Base-by-base conservation (phyloP, 2,329 filamentous ascomycete species). In the Fusarium poae region DNA sequence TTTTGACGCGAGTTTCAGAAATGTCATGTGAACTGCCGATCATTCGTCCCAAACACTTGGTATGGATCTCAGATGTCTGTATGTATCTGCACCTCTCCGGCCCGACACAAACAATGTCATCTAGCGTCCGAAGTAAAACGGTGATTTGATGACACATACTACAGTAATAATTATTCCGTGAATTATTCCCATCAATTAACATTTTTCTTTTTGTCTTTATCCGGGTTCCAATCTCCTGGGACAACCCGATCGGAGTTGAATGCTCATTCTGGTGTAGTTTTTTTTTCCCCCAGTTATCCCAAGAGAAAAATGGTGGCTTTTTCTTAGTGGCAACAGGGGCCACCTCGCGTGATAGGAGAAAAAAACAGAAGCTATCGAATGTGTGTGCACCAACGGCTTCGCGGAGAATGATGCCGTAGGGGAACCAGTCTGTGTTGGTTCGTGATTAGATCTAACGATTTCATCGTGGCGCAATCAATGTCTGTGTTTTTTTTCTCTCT, bases 401-500 rank as follows among this genome's bases (percentile, higher is more conserved):
- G 34, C 54, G 54, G 45, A 48, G 45, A 15, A 18, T 18, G n/a
- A 37, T 32, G 10, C 25, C 23, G 34, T 30, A 23, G n/a, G n/a
- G 18, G 18, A 9, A n/a, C 12, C 25, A n/a, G 25, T 45, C 43
- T 21, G 25, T n/a, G 25, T 44, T 44, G 18, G 40, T 15, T 29
- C n/a, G 5, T n/a, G 29, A 44, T 57, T 34, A 34, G 50, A 45
- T 57, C 37, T 35, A 45, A 10, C 11, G 7, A 58, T 29, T 27
- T 6, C 29, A 63, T 57, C 43, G 50, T 63, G 44, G 59, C 59
- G 50, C 21, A 20, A 35, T 44, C 21, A 20, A 35, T 44, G 43
- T 10, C 11, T 21, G n/a, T 40, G 21, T 37, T 2, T 20, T 27
- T 29, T 34, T 1, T 3, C 15, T 6, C 15, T 4, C 25, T 27